Percentiles rank a stretch among this genome's conserved stretches.
phyloP scores from a whole-genome alignment of 148 eudicot genomes.

The Rhododendron williamsianum region DNA sequence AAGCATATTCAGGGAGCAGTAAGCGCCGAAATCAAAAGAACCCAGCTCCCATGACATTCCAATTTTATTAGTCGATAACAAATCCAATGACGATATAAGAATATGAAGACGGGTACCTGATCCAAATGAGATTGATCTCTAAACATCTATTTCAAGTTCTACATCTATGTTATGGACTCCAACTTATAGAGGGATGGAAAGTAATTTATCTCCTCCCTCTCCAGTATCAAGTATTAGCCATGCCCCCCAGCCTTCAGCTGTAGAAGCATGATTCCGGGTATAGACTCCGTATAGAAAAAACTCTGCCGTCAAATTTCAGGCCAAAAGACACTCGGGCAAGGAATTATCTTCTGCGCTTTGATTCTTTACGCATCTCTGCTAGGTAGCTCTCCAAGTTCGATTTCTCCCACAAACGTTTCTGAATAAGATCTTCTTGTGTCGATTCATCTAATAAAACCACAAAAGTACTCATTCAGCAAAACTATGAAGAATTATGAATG shows the following conservation, averaged over 20 bases:
- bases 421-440: constrained; percentile 75
- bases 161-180: neutral
- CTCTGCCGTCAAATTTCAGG: neutral
- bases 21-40: neutral
- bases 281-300: neutral
- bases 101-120: neutral
- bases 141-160: neutral
- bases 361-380: constrained; percentile 85
- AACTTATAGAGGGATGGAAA: neutral
- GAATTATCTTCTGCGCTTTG: constrained; percentile 83
- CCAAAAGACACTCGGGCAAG: neutral
- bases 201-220: neutral
- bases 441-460: constrained; percentile 49
- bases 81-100: neutral
- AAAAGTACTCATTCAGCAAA: constrained; percentile 3
- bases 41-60: neutral
- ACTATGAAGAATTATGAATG: neutral
- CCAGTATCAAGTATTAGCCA: constrained; percentile 4
- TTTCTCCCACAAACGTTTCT: constrained; percentile 73
- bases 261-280: neutral
- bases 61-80: neutral
- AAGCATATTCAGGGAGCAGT: neutral
- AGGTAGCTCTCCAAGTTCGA: constrained; percentile 67
- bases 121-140: neutral
- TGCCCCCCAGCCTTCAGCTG: neutral